Conservation (phyloP, 2,329 filamentous ascomycete species). For the Aspergillus fischeri region DNA sequence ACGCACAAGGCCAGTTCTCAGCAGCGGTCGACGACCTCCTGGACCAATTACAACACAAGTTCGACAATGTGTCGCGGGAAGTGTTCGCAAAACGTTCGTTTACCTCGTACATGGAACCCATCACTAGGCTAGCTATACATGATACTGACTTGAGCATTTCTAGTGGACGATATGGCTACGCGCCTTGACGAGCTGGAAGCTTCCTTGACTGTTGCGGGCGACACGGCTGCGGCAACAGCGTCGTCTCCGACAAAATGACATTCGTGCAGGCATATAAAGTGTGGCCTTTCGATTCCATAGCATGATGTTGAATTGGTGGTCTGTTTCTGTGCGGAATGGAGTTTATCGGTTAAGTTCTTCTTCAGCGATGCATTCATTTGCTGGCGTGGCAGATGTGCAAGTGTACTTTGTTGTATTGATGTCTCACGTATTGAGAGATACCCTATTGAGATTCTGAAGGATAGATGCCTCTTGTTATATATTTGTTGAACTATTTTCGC, state of each 20-base stretch:
- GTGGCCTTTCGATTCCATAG: background rate
- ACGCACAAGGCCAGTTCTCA: constrained; percentile 54
- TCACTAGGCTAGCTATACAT: background rate
- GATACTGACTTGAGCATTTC: background rate
- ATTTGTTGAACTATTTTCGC: background rate
- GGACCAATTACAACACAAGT: constrained; percentile 79
- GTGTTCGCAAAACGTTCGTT: constrained; percentile 80
- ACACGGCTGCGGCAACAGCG: constrained; percentile 20
- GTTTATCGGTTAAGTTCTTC: background rate
- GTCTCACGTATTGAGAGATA: background rate
- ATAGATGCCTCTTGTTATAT: background rate
- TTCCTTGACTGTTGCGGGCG: constrained; percentile 58
- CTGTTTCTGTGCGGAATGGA: background rate
- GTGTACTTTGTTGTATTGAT: background rate
- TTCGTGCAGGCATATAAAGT: background rate
- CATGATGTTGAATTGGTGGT: background rate
- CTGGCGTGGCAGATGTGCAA: background rate
- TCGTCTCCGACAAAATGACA: constrained; percentile 14
- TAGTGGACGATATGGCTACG: constrained; percentile 92
- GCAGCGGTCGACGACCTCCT: constrained; percentile 82
- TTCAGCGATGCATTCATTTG: background rate
- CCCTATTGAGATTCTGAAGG: background rate
- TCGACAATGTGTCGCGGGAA: constrained; percentile 77
- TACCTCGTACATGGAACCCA: background rate
- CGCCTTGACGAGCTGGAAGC: constrained; percentile 79